Evolutionary conservation across 176 grass and related monocot genomes (phyloP).

Genomic region (Zizania latifolia): DNA sequence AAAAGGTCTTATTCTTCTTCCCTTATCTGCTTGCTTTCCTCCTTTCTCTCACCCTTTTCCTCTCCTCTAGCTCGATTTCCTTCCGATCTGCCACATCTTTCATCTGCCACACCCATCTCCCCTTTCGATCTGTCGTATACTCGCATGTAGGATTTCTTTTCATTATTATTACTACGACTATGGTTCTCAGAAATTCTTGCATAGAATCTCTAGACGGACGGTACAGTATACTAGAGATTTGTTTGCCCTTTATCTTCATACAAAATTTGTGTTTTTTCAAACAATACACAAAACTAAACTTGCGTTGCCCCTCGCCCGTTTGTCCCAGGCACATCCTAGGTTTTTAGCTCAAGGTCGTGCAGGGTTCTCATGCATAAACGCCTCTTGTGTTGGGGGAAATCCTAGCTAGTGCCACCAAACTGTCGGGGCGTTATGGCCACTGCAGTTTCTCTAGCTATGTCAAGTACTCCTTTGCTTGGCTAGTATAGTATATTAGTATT

Average conservation of each 20-base stretch:
- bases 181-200: not conserved
- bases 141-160: not conserved
- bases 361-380: not conserved
- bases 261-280: not conserved
- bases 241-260: not conserved
- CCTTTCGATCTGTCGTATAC: not conserved
- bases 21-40: not conserved
- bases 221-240: not conserved
- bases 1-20: conserved; percentile 30
- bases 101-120: not conserved
- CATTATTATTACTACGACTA: not conserved
- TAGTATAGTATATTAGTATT: too few species aligned
- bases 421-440: not conserved
- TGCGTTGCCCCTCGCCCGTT: too few species aligned
- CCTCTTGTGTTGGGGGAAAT: not conserved
- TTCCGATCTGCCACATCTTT: not conserved
- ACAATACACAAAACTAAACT: too few species aligned
- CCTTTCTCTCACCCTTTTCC: not conserved
- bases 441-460: not conserved
- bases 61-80: not conserved
- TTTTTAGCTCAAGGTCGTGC: not conserved
- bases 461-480: not conserved
- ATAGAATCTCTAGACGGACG: not conserved
- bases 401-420: not conserved
- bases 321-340: not conserved